These are phyloP conservation scores for Urochloa ruziziensis DNA, from an alignment of 176 grass and related monocot genomes.

Conservation along the genomic window DNA sequence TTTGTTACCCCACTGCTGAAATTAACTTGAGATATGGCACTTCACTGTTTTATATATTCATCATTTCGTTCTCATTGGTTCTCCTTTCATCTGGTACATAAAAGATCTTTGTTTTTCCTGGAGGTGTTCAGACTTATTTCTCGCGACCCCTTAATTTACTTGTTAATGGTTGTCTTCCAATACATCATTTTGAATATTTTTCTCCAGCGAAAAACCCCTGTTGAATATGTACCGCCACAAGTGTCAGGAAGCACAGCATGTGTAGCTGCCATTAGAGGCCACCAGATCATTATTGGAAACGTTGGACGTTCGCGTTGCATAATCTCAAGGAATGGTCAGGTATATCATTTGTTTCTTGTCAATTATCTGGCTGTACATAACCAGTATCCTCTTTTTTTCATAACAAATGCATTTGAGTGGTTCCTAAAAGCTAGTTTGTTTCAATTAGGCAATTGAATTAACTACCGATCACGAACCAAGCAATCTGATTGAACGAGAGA, in stretches of 20 bases:
- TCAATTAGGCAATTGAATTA: slow-evolving; percentile 27
- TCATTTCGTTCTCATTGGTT: neutral
- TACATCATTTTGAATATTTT: neutral
- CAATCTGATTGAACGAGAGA: neutral
- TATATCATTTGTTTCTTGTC: slow-evolving; percentile 12
- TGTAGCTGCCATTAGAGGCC: slow-evolving; percentile 21
- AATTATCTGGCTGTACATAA: neutral
- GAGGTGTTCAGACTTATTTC: neutral
- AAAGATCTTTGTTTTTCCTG: neutral
- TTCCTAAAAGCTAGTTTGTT: slow-evolving; percentile 3
- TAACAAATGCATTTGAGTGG: neutral
- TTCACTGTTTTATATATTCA: neutral
- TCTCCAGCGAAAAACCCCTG: neutral
- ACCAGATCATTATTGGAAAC: slow-evolving; percentile 28
- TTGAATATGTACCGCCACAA: neutral
- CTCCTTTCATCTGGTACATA: neutral
- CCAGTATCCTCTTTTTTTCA: neutral
- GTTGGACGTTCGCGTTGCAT: slow-evolving; percentile 37
- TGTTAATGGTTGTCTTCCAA: neutral
- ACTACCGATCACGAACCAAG: slow-evolving; percentile 13
- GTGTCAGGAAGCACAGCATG: slow-evolving; percentile 25
- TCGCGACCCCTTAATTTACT: neutral
- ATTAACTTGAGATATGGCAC: neutral
- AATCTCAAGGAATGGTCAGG: slow-evolving; percentile 14
- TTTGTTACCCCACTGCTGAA: neutral